Conservation (phyloP, 305 asterid genomes). For the Nicotiana rustica region DNA sequence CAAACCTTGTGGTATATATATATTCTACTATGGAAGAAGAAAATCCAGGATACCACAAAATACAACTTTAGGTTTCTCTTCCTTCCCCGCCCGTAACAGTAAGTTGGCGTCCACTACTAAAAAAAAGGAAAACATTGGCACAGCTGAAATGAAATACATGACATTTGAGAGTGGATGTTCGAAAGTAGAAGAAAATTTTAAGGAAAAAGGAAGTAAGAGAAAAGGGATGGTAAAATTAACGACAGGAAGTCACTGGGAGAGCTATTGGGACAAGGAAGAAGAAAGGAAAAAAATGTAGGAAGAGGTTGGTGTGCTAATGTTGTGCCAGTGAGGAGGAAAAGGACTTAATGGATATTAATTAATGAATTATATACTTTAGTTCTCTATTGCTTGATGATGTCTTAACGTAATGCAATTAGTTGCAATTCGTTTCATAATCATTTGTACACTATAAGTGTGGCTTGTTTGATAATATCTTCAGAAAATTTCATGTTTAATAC, state of each 20-base stretch:
- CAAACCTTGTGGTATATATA: neutral
- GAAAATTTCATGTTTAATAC: too few species aligned
- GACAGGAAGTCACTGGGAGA: neutral
- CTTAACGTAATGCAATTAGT: slow-evolving; percentile 6
- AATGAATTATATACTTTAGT: neutral
- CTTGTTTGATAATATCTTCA: neutral
- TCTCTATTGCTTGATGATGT: neutral
- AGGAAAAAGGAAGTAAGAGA: neutral
- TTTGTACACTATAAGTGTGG: neutral
- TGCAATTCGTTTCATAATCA: neutral
- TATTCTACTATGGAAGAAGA: neutral
- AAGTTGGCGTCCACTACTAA: too few species aligned
- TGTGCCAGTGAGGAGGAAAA: neutral
- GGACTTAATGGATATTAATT: neutral
- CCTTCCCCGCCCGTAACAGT: too few species aligned
- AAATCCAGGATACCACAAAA: neutral
- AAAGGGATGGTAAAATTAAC: neutral
- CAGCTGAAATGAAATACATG: slow-evolving; percentile 28
- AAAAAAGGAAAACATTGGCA: too few species aligned
- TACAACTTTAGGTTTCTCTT: neutral
- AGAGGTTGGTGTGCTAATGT: slow-evolving; percentile 14
- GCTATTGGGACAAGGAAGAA: neutral
- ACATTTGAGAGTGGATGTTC: neutral
- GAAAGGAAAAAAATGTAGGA: neutral
- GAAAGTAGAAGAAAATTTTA: neutral